Evolutionary conservation across 2,329 filamentous ascomycete genomes (phyloP).

Genomic region (Lasiodiplodia sp.): DNA sequence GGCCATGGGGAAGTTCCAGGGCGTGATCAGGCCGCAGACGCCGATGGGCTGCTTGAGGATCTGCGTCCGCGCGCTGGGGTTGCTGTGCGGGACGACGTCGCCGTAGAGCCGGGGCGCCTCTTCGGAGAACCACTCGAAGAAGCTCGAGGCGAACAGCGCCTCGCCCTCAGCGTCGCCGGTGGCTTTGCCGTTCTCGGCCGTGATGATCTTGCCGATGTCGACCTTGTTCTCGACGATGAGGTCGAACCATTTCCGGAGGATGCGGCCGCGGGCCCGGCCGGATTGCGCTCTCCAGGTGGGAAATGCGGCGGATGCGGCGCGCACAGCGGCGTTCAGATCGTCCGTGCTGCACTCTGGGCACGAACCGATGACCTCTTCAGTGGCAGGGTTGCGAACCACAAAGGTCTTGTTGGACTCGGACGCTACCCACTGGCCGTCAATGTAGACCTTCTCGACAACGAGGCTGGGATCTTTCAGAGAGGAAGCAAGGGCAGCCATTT

Average conservation of each 20-base stretch:
- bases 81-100: slow-evolving; percentile 64
- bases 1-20: slow-evolving; percentile 30
- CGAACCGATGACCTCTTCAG: neutral
- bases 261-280: slow-evolving; percentile 3
- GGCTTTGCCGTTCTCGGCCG: slow-evolving; percentile 85
- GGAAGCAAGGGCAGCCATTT: slow-evolving; percentile 26
- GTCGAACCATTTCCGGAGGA: slow-evolving; percentile 1
- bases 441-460: slow-evolving; percentile 28
- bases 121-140: slow-evolving; percentile 65
- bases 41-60: slow-evolving; percentile 69
- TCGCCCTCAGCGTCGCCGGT: slow-evolving; percentile 58
- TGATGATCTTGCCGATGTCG: slow-evolving; percentile 79
- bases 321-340: neutral
- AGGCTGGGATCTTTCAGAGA: slow-evolving; percentile 9
- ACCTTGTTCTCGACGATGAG: slow-evolving; percentile 68
- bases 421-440: slow-evolving; percentile 31
- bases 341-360: slow-evolving; percentile 3
- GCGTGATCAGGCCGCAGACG: slow-evolving; percentile 51
- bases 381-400: neutral
- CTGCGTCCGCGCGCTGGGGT: slow-evolving; percentile 65
- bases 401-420: neutral
- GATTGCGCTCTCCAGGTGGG: neutral
- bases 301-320: slow-evolving; percentile 4
- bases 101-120: slow-evolving; percentile 69
- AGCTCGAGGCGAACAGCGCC: slow-evolving; percentile 44